Evolutionary conservation across 208 protist genomes (phyloP).

Genomic region (Trichomonas tenax): DNA sequence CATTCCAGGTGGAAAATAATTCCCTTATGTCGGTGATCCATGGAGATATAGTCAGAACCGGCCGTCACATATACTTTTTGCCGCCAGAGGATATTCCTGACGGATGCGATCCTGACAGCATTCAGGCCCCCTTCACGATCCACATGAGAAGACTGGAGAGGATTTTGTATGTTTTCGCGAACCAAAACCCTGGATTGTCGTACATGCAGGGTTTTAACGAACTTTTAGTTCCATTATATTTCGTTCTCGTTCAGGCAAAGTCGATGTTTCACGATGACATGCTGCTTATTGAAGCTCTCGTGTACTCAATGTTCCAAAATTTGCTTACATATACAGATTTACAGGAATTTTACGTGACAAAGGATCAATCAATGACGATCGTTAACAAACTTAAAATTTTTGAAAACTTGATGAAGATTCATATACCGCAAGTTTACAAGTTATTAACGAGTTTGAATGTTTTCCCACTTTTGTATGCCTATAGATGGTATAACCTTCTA

Average conservation of each 20-base stretch:
- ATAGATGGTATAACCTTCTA: background rate
- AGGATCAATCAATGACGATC: background rate
- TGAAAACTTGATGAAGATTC: background rate
- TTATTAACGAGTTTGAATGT: background rate
- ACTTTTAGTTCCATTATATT: background rate
- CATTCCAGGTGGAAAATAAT: background rate
- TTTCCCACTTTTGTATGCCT: background rate
- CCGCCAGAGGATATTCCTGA: background rate
- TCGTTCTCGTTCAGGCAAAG: background rate
- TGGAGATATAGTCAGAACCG: background rate
- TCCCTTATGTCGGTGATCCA: background rate
- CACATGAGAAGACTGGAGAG: background rate
- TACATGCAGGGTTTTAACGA: slow-evolving; percentile 19
- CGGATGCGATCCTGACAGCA: background rate
- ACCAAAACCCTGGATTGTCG: background rate
- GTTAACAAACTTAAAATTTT: background rate
- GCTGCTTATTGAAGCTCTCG: background rate
- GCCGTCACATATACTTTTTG: background rate
- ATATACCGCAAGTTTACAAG: background rate
- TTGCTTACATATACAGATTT: background rate
- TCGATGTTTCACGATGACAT: background rate
- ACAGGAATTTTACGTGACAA: background rate
- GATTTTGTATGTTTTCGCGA: background rate
- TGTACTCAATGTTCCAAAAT: background rate
- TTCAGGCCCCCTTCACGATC: background rate